These are phyloP conservation scores for Boletus holoroseus DNA, from an alignment of 1,284 basidiomycete species.

Conservation along the genomic window DNA sequence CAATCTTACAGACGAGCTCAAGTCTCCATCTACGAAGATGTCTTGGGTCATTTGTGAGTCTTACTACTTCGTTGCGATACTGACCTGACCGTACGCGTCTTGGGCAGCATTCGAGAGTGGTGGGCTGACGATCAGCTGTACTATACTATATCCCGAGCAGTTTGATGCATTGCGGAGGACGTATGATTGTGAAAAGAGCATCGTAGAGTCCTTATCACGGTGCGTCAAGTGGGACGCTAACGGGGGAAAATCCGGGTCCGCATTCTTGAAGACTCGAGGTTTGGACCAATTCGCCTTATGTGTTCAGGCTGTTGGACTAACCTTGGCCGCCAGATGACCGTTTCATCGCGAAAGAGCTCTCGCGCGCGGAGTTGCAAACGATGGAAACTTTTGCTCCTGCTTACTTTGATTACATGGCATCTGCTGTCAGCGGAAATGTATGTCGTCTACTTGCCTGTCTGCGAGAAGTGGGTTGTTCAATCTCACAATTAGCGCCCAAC, in stretches of 20 bases:
- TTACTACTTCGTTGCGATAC: neutral
- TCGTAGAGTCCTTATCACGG: constrained; percentile 89
- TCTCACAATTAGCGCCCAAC: constrained; percentile 71
- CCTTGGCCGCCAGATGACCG: constrained; percentile 70
- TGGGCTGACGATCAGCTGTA: constrained; percentile 91
- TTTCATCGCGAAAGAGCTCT: constrained; percentile 97
- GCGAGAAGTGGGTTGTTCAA: constrained; percentile 1
- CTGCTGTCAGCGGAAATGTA: constrained; percentile 74
- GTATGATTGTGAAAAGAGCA: constrained; percentile 90
- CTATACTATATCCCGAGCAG: constrained; percentile 94
- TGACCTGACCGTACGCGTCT: constrained; percentile 33
- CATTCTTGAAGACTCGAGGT: constrained; percentile 95
- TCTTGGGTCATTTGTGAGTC: constrained; percentile 74
- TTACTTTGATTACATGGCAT: constrained; percentile 97
- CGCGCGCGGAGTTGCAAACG: constrained; percentile 85
- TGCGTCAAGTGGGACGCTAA: constrained; percentile 96
- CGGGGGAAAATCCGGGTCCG: constrained; percentile 95
- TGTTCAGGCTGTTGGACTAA: neutral
- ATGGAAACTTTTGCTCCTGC: constrained; percentile 97
- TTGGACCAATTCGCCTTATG: constrained; percentile 2
- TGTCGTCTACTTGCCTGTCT: constrained; percentile 25
- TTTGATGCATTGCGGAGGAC: constrained; percentile 91
- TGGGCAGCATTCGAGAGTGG: constrained; percentile 85
- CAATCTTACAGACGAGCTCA: constrained; percentile 72
- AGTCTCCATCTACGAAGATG: constrained; percentile 69